Evolutionary conservation across 257 asterid species (phyloP).

Genomic region (Asclepias syriaca): DNA sequence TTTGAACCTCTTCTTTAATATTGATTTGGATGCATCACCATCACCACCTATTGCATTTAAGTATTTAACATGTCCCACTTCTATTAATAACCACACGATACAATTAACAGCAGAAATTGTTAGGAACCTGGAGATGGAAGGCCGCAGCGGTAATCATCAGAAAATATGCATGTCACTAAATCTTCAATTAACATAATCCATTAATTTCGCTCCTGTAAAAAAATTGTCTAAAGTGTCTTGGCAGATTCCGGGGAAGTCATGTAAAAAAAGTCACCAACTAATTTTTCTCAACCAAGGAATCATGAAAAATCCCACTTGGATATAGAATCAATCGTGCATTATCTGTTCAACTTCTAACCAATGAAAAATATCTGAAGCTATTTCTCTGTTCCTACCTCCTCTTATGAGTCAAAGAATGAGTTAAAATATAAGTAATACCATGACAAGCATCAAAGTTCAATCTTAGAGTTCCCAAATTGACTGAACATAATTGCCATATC

Average conservation of each 20-base stretch:
- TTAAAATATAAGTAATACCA: background rate
- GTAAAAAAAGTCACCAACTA: background rate
- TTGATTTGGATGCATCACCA: too few species aligned
- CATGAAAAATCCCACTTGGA: background rate
- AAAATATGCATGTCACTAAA: too few species aligned
- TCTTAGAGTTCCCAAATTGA: conserved; percentile 50
- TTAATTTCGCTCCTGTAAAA: too few species aligned
- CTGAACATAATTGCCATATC: conserved; percentile 78
- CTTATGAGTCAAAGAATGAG: background rate
- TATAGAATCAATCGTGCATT: background rate
- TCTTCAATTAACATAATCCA: too few species aligned
- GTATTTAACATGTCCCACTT: too few species aligned
- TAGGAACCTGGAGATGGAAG: too few species aligned
- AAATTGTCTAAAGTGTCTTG: too few species aligned
- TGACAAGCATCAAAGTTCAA: conserved; percentile 43
- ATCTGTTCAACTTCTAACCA: background rate
- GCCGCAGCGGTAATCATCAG: too few species aligned
- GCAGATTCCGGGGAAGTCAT: background rate
- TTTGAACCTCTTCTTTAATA: too few species aligned
- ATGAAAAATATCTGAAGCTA: background rate
- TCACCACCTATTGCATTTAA: too few species aligned
- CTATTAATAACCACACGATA: too few species aligned
- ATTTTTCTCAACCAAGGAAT: background rate
- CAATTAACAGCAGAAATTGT: too few species aligned
- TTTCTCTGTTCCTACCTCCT: background rate